Percentiles rank a stretch among this genome's conserved stretches.
Conservation (phyloP, 495 filamentous ascomycete species). For the Penicillium salamii region DNA sequence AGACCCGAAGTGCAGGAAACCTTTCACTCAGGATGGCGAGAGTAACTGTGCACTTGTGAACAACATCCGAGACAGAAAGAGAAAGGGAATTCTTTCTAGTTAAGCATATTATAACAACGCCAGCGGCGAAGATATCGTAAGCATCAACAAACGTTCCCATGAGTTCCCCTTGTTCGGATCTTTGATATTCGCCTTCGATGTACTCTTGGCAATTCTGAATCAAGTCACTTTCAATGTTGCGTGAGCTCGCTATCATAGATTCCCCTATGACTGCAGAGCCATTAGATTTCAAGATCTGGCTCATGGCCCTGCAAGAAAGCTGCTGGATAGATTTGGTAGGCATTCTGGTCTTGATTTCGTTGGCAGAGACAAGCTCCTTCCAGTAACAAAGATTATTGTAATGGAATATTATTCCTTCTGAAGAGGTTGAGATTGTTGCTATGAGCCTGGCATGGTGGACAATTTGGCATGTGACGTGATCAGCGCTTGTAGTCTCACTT, state of each 20-base stretch:
- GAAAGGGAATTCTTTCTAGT: background rate
- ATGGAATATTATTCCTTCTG: conserved; percentile 12
- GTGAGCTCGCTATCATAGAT: conserved; percentile 5
- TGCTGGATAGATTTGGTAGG: conserved; percentile 1
- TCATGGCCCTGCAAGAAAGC: conserved; percentile 17
- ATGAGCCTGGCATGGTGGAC: conserved; percentile 22
- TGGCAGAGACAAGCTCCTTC: conserved; percentile 8
- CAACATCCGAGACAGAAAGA: background rate
- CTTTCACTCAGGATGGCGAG: conserved; percentile 13
- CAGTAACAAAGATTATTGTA: conserved; percentile 24
- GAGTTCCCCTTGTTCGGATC: conserved; percentile 16
- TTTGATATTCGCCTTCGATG: conserved; percentile 20
- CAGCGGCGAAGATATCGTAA: conserved; percentile 25
- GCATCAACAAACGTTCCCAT: conserved; percentile 19
- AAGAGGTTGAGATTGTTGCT: conserved; percentile 12
- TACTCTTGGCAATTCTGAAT: conserved; percentile 13
- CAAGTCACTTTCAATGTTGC: conserved; percentile 12
- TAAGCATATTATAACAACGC: conserved; percentile 13
- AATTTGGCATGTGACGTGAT: conserved; percentile 6
- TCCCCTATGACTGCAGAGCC: background rate
- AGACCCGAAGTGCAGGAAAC: conserved; percentile 15
- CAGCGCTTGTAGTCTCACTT: background rate
- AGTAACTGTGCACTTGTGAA: conserved; percentile 16
- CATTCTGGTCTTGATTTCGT: background rate
- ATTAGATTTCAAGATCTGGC: conserved; percentile 15